phyloP scores from a whole-genome alignment of 2,329 filamentous ascomycete genomes.

The Pyrenophora graminea region DNA sequence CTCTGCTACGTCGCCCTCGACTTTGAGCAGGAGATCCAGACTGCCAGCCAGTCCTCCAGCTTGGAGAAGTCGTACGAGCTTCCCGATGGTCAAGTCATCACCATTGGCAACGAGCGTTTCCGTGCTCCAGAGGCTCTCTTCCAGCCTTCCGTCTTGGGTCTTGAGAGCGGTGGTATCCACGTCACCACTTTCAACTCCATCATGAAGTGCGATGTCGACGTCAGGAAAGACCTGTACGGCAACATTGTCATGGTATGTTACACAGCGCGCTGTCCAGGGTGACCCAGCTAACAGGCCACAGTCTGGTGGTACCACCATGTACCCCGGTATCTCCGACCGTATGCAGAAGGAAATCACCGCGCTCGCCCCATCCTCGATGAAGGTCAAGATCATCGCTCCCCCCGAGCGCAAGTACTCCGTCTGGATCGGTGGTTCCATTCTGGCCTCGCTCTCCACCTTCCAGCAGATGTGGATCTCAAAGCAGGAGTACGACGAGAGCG shows the following conservation, averaged over 20 bases:
- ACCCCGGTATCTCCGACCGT: slow-evolving; percentile 99
- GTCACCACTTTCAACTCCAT: slow-evolving; percentile 99
- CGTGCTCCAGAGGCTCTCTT: slow-evolving; percentile 99
- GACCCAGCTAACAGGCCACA: slow-evolving; percentile 52
- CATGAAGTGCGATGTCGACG: slow-evolving; percentile 99
- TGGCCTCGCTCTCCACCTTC: slow-evolving; percentile 99
- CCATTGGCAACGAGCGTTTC: slow-evolving; percentile 99
- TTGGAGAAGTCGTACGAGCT: slow-evolving; percentile 99
- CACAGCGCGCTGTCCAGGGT: not conserved
- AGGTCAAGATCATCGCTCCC: slow-evolving; percentile 99
- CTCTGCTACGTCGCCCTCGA: slow-evolving; percentile 99
- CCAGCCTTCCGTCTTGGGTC: slow-evolving; percentile 97
- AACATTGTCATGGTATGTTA: slow-evolving; percentile 99
- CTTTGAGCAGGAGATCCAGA: slow-evolving; percentile 99
- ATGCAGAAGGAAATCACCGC: slow-evolving; percentile 99
- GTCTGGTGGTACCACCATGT: slow-evolving; percentile 99
- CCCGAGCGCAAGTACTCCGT: slow-evolving; percentile 99
- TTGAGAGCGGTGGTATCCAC: slow-evolving; percentile 98
- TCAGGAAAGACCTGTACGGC: slow-evolving; percentile 99
- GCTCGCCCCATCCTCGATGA: slow-evolving; percentile 99
- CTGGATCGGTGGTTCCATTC: slow-evolving; percentile 99
- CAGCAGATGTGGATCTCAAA: slow-evolving; percentile 99
- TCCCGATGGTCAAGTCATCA: slow-evolving; percentile 99
- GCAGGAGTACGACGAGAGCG: slow-evolving; percentile 99
- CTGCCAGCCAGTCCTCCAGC: slow-evolving; percentile 96